Evolutionary conservation across 768 basidiomycete species (phyloP), one percentile per base, ranked within the genome.

Genomic region (Ramaria rubella): DNA sequence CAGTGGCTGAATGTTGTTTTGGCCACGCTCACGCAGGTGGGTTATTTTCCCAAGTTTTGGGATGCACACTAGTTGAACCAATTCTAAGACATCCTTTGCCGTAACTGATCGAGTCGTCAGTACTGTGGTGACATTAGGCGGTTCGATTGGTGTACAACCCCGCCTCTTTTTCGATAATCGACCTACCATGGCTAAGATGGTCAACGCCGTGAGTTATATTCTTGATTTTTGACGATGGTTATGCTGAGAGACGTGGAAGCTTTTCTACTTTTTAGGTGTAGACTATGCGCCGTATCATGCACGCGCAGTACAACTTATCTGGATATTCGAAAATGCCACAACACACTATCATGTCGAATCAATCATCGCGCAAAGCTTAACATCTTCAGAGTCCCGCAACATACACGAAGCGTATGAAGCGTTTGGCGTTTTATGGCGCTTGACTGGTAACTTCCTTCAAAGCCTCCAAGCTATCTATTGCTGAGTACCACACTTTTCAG

Each of bases 361-460:
- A 4, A 49, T 91, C 43, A 70, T 97, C 29, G 81, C 92, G 0
- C 80, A 85, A 57, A 79, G 78, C 15, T 79, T 98, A 73, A 78
- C 78, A 9, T 80, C 84, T 6, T 65, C 76, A 0, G 76, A 82
- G 30, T 69, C 73, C 6, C 65, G 65, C 2, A 74, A 75, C 40
- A 71, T 78, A 2, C 70, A 78, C 17, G 79, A 81, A 19, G 81
- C 83, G 1, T 90, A 85, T 64, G 89, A 95, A 61, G 89, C 88
- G 0, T 97, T 99, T 67, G 94, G 95, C 2, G 82, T 90, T 3
- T 72, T 99, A 5, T 99, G 95, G 95, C 80, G 93, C 57, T 71
- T 94, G 57, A 87, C 86, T 49, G 92, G 94, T 88, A 48, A 21
- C 24, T 2, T 48, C 11, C 17, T 48, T 27, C 17, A 11, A n/a